Conservation (phyloP, 1,284 basidiomycete species). For the Irpex sp. region DNA sequence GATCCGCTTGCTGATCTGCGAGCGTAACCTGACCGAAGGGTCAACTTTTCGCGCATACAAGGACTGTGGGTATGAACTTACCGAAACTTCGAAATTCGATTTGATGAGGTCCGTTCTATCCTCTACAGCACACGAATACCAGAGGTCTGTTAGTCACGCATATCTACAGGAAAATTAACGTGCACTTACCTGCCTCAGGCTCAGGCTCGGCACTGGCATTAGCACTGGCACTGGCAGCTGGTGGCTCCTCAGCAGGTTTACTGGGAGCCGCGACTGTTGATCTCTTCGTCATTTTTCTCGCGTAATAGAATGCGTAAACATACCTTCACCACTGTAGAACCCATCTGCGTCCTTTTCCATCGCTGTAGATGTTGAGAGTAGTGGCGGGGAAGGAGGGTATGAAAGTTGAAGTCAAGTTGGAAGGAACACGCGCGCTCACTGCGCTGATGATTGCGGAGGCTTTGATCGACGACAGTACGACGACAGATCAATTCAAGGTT, state of each 20-base stretch:
- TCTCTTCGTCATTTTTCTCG: not conserved
- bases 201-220: not conserved
- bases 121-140: not conserved
- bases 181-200: conserved; percentile 1
- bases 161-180: not conserved
- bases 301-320: conserved; percentile 5
- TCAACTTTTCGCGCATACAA: conserved; percentile 14
- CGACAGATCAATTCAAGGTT: not conserved
- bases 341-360: conserved; percentile 75
- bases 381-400: not conserved
- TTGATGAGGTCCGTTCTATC: conserved; percentile 54
- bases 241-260: conserved; percentile 1
- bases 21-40: conserved; percentile 76
- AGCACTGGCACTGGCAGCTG: not conserved
- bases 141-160: not conserved
- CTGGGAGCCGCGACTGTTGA: not conserved
- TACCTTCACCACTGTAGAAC: conserved; percentile 50
- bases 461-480: not conserved
- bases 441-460: not conserved
- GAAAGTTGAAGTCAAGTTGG: not conserved
- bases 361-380: conserved; percentile 1
- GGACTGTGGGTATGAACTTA: conserved; percentile 30
- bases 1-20: conserved; percentile 95
- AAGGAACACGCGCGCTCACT: not conserved
- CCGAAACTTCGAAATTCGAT: conserved; percentile 72